Evolutionary conservation across 108 stramenopile species (phyloP).

Genomic region (Nitzschia putrida): DNA sequence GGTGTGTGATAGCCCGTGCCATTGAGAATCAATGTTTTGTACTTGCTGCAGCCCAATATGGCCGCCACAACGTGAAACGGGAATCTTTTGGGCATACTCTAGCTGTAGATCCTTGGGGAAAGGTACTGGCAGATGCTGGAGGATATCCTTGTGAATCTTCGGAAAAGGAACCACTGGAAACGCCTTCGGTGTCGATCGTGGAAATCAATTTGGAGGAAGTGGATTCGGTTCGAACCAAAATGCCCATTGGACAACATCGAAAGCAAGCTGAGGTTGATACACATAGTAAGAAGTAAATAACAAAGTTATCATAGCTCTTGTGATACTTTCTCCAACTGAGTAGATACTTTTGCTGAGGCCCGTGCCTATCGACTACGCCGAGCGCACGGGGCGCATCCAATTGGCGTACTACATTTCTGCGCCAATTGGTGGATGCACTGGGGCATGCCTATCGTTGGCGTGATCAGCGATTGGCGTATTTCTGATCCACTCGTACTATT

Average conservation of each 20-base stretch:
- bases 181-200: constrained; percentile 61
- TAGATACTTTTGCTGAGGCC: too few species aligned
- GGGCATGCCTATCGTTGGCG: too few species aligned
- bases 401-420: too few species aligned
- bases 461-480: too few species aligned
- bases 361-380: too few species aligned
- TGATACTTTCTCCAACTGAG: too few species aligned
- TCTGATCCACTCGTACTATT: too few species aligned
- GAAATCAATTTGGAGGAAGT: constrained; percentile 69
- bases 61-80: constrained; percentile 83
- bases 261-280: constrained; percentile 11
- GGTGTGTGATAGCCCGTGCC: constrained; percentile 69
- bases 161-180: background rate
- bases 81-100: constrained; percentile 86
- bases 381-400: too few species aligned
- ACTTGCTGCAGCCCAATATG: constrained; percentile 94
- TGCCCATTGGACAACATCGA: constrained; percentile 84
- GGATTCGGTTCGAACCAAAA: constrained; percentile 59
- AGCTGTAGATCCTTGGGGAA: constrained; percentile 81
- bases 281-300: too few species aligned
- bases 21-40: constrained; percentile 96
- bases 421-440: too few species aligned
- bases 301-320: too few species aligned
- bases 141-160: constrained; percentile 20
- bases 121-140: constrained; percentile 40